phyloP scores from a whole-genome alignment of 164 flowering plant species.

The Sedum album region DNA sequence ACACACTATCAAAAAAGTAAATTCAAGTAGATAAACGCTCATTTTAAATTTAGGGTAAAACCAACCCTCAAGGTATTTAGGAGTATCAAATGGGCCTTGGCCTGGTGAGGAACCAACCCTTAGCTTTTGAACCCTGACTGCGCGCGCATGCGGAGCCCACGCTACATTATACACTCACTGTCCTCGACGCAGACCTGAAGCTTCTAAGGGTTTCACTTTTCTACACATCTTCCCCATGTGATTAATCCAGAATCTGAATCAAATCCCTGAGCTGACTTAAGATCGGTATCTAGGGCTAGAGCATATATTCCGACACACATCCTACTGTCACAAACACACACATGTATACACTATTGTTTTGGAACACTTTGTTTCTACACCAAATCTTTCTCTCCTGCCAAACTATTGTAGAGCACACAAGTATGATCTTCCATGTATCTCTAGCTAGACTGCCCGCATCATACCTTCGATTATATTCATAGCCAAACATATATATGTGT shows the following conservation, averaged over 20 bases:
- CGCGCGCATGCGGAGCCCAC: no score
- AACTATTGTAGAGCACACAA: not conserved
- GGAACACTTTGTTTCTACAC: not conserved
- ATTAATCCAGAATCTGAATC: not conserved
- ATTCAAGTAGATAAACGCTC: no score
- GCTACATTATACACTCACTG: no score
- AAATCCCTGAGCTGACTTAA: slow-evolving; percentile 1
- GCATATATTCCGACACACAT: not conserved
- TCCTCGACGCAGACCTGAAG: no score
- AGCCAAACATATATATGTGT: not conserved
- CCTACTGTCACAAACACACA: not conserved
- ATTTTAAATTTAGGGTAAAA: no score
- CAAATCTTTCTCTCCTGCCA: not conserved
- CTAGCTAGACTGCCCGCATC: not conserved
- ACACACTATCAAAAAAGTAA: no score
- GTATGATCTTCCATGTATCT: not conserved
- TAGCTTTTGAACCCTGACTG: no score
- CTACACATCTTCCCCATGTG: no score
- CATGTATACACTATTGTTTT: not conserved
- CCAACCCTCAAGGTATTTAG: no score
- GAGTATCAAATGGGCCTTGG: no score
- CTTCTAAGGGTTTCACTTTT: no score
- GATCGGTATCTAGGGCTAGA: not conserved
- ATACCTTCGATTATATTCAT: not conserved
- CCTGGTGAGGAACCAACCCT: no score